phyloP scores from a whole-genome alignment of 2,329 filamentous ascomycete genomes.

The Sphaerulina vaccinii region DNA sequence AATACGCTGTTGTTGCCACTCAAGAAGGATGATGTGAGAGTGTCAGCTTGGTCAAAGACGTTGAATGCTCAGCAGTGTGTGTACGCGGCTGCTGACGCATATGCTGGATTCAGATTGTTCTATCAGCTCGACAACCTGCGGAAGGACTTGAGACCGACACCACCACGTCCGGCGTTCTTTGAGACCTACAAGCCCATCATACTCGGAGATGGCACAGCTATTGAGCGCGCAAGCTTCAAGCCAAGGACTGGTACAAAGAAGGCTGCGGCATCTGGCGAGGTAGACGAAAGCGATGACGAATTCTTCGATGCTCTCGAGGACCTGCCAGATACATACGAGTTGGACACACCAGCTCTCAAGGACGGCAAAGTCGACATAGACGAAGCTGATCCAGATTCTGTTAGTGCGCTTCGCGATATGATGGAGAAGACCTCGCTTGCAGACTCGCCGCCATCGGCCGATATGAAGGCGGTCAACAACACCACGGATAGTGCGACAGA shows the following conservation, averaged over 20 bases:
- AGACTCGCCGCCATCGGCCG: neutral
- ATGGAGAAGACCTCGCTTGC: neutral
- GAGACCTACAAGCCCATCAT: constrained; percentile 67
- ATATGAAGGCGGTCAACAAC: neutral
- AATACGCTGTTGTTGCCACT: constrained; percentile 71
- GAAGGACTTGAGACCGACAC: constrained; percentile 63
- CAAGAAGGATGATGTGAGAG: constrained; percentile 71
- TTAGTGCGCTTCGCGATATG: constrained; percentile 3
- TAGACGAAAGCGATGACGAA: constrained; percentile 38
- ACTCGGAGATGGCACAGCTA: constrained; percentile 46
- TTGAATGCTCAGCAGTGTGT: constrained; percentile 65
- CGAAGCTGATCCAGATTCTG: constrained; percentile 5
- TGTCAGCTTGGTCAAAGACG: constrained; percentile 69
- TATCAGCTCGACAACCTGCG: constrained; percentile 69
- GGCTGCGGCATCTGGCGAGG: constrained; percentile 15
- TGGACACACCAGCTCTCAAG: neutral
- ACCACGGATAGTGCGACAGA: neutral
- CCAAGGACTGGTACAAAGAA: constrained; percentile 14
- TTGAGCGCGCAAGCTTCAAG: constrained; percentile 15
- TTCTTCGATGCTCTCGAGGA: constrained; percentile 35
- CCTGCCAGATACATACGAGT: constrained; percentile 24
- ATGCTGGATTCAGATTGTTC: constrained; percentile 73
- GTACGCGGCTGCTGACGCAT: constrained; percentile 80
- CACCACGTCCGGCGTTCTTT: constrained; percentile 66
- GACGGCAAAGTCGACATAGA: constrained; percentile 4